Evolutionary conservation across 371 early-diverging fungal species (phyloP).

Genomic region (Paraphysoderma sedebokerense): DNA sequence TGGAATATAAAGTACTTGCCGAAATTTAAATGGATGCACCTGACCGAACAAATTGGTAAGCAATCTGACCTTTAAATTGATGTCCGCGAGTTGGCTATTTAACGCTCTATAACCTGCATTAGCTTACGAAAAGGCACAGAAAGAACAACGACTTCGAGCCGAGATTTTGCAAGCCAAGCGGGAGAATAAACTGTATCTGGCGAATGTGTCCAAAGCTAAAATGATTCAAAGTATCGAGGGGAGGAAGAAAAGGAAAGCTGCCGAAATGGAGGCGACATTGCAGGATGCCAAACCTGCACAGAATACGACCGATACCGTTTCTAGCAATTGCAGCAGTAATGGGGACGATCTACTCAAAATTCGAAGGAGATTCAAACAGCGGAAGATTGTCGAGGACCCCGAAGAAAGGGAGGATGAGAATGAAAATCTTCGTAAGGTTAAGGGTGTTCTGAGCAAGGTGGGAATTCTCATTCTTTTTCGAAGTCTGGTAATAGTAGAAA

Average conservation of each 20-base stretch:
- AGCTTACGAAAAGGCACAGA: constrained; percentile 64
- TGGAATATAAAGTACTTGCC: constrained; percentile 94
- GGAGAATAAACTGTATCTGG: constrained; percentile 67
- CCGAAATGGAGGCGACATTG: not conserved
- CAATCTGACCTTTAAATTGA: too few species aligned
- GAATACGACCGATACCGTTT: not conserved
- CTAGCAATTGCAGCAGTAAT: constrained; percentile 4
- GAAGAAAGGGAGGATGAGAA: not conserved
- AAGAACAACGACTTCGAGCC: constrained; percentile 60
- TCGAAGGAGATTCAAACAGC: constrained; percentile 43
- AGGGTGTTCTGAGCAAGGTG: constrained; percentile 1
- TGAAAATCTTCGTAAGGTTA: not conserved
- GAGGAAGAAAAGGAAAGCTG: constrained; percentile 18
- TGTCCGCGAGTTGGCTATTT: too few species aligned
- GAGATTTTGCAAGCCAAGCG: constrained; percentile 70
- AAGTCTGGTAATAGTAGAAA: too few species aligned
- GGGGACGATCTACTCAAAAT: constrained; percentile 16
- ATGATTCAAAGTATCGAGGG: constrained; percentile 59
- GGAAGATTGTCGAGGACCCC: constrained; percentile 10
- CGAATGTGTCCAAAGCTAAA: constrained; percentile 69
- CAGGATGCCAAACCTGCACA: constrained; percentile 6
- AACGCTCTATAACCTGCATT: not conserved
- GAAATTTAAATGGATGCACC: constrained; percentile 89
- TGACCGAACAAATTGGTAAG: constrained; percentile 79
- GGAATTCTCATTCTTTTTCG: too few species aligned